phyloP scores from a whole-genome alignment of 2,329 filamentous ascomycete genomes.

The Talaromyces sp. region DNA sequence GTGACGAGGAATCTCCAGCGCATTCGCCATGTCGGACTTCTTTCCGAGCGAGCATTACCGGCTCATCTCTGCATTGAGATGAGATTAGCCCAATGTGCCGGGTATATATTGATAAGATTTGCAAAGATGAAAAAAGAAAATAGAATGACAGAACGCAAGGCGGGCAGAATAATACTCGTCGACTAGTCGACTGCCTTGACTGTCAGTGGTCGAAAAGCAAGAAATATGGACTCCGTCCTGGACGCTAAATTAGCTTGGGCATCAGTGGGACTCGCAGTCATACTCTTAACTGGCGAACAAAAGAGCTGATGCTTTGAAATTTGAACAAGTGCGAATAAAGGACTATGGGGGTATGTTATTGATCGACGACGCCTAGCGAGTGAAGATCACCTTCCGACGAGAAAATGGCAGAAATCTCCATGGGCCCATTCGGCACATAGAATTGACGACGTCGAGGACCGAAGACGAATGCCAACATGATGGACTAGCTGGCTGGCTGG shows the following conservation, averaged over 20 bases:
- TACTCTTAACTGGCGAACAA: background rate
- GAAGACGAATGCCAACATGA: background rate
- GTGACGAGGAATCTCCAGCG: conserved; percentile 24
- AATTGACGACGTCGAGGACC: background rate
- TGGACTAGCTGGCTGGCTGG: background rate
- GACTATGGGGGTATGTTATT: background rate
- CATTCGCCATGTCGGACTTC: conserved; percentile 1
- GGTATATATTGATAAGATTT: background rate
- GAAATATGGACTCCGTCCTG: background rate
- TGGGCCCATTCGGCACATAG: background rate
- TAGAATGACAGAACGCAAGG: background rate
- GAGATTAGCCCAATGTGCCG: background rate
- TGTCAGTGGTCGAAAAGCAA: background rate
- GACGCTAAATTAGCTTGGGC: background rate
- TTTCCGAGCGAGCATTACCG: background rate
- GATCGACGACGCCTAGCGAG: background rate
- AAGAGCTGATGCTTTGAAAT: background rate
- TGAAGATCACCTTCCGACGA: background rate
- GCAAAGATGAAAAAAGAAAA: background rate
- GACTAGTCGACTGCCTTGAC: background rate
- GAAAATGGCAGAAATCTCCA: background rate
- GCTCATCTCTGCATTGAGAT: background rate
- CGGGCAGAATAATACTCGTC: background rate
- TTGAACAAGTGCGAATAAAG: background rate
- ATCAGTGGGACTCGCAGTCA: background rate